Conservation (phyloP, 192 early-diverging fungal species). For the Neocallimastix lanati region DNA sequence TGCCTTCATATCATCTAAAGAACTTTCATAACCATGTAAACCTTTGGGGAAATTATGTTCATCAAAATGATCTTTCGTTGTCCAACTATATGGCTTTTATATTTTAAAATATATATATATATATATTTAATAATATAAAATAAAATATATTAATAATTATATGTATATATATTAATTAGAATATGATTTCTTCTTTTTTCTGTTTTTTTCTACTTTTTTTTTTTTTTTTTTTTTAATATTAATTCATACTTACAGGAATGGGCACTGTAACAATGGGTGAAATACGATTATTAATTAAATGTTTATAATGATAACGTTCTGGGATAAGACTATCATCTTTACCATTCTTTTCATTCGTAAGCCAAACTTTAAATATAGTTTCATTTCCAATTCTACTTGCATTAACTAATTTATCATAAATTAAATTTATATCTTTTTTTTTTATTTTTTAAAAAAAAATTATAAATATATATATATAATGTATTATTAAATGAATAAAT, state of each 20-base stretch:
- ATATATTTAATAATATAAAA: too few relatives aligned
- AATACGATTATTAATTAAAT: background rate
- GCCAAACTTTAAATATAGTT: background rate
- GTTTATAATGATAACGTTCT: background rate
- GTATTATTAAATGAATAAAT: too few relatives aligned
- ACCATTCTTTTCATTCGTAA: background rate
- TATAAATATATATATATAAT: too few relatives aligned
- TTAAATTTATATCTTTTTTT: background rate
- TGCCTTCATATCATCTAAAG: background rate
- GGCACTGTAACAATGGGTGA: background rate
- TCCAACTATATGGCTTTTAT: background rate
- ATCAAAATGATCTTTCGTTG: background rate
- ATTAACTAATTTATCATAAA: background rate
- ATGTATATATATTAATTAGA: too few relatives aligned
- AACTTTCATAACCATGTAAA: background rate
- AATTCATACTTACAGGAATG: background rate
- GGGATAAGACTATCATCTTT: background rate
- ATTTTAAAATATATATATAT: too few relatives aligned
- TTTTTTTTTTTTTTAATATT: too few relatives aligned
- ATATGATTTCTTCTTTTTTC: too few relatives aligned
- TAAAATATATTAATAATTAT: too few relatives aligned
- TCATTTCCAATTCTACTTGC: background rate
- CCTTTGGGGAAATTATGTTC: background rate
- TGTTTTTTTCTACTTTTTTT: too few relatives aligned
- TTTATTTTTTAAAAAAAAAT: too few relatives aligned